Evolutionary conservation across 768 basidiomycete genomes (phyloP).

Genomic region (Boletus rubroflammeus): DNA sequence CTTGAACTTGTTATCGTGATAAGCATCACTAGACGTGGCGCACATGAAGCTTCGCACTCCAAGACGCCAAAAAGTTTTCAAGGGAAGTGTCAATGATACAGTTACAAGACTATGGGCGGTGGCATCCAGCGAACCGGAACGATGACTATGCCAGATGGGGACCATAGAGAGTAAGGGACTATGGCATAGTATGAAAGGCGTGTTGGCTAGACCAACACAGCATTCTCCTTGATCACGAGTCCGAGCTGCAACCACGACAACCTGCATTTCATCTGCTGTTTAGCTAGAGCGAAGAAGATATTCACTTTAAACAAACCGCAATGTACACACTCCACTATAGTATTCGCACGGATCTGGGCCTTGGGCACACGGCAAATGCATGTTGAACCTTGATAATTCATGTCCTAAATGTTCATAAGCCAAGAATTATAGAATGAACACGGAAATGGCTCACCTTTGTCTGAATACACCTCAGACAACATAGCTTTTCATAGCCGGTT

Average conservation of each 20-base stretch:
- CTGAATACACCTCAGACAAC: slow-evolving; percentile 95
- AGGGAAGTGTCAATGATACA: background rate
- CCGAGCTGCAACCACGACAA: slow-evolving; percentile 88
- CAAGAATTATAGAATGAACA: slow-evolving; percentile 1
- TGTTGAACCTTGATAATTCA: slow-evolving; percentile 99
- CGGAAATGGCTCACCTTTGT: slow-evolving; percentile 55
- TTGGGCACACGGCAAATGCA: slow-evolving; percentile 98
- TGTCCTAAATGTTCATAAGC: slow-evolving; percentile 58
- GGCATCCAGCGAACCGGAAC: background rate
- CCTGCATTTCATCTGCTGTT: slow-evolving; percentile 42
- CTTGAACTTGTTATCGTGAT: background rate
- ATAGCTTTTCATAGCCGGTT: slow-evolving; percentile 95
- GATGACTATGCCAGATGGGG: background rate
- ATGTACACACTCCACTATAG: slow-evolving; percentile 93
- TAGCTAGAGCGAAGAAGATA: slow-evolving; percentile 3
- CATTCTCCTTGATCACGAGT: slow-evolving; percentile 52
- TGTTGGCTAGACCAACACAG: background rate
- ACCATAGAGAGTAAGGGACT: background rate
- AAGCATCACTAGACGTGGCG: background rate
- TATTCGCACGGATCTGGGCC: slow-evolving; percentile 83
- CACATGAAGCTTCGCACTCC: slow-evolving; percentile 1
- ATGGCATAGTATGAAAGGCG: background rate
- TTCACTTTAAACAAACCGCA: slow-evolving; percentile 64
- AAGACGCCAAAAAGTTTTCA: background rate
- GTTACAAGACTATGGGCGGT: background rate